Percentiles rank a stretch among this genome's conserved stretches.
Evolutionary conservation across 352 stramenopile genomes (phyloP).

Genomic region (Poterioochromonas sp.): DNA sequence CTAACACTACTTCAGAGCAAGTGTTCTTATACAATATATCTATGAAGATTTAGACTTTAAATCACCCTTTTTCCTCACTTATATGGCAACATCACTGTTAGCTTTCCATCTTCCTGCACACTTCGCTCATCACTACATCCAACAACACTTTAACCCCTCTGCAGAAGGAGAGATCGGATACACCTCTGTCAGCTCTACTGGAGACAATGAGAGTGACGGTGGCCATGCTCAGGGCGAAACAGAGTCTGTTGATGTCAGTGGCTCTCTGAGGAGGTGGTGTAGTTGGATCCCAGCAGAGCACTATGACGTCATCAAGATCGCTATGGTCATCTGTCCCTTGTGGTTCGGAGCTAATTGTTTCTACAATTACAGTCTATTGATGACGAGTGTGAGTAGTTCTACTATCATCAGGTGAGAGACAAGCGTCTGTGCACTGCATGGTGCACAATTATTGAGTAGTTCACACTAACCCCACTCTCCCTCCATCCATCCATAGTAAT

Average conservation of each 20-base stretch:
- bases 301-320: slow-evolving; percentile 57
- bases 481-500: slow-evolving; percentile 17
- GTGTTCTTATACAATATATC: slow-evolving; percentile 73
- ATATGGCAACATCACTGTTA: slow-evolving; percentile 71
- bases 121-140: not conserved
- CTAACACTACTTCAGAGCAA: slow-evolving; percentile 45
- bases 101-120: slow-evolving; percentile 58
- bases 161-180: not conserved
- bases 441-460: too few relatives aligned
- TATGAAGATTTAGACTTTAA: slow-evolving; percentile 71
- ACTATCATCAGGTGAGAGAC: slow-evolving; percentile 69
- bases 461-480: not conserved
- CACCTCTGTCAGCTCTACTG: too few relatives aligned
- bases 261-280: not conserved
- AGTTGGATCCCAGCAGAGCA: slow-evolving; percentile 41
- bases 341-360: slow-evolving; percentile 88
- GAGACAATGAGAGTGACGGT: not conserved
- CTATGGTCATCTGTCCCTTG: slow-evolving; percentile 68
- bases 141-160: not conserved
- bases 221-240: not conserved
- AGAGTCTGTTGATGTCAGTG: not conserved
- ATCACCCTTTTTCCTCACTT: slow-evolving; percentile 71
- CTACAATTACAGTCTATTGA: slow-evolving; percentile 79
- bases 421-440: too few relatives aligned
- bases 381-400: slow-evolving; percentile 81